Evolutionary conservation across 306 rosid genomes (phyloP).

Genomic region (Begonia masoniana): DNA sequence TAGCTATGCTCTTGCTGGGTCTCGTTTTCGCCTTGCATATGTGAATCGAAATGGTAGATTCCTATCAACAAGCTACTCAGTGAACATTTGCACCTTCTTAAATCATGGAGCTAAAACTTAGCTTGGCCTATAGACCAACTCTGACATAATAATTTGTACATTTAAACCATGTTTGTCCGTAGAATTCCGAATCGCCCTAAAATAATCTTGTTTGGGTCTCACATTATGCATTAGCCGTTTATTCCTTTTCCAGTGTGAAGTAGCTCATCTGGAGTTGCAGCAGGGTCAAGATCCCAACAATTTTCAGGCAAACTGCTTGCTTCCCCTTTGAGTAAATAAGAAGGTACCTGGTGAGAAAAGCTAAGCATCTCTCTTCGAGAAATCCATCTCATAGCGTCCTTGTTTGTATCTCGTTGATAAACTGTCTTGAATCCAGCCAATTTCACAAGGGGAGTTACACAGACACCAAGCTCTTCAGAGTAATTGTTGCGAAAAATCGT

Average conservation of each 20-base stretch:
- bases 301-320: slow-evolving; percentile 46
- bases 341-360: slow-evolving; percentile 96
- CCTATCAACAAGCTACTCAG: slow-evolving; percentile 1
- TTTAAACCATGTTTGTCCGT: slow-evolving; percentile 41
- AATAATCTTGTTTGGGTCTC: slow-evolving; percentile 19
- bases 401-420: slow-evolving; percentile 49
- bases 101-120: slow-evolving; percentile 40
- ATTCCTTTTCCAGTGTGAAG: slow-evolving; percentile 55
- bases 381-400: slow-evolving; percentile 62
- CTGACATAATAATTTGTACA: slow-evolving; percentile 53
- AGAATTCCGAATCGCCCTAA: slow-evolving; percentile 3
- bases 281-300: slow-evolving; percentile 98
- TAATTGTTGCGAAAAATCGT: too few species aligned
- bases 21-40: too few species aligned
- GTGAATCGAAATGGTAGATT: too few species aligned
- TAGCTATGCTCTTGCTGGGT: too few species aligned
- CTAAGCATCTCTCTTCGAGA: slow-evolving; percentile 74
- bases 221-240: slow-evolving; percentile 4
- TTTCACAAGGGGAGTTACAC: slow-evolving; percentile 73
- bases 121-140: slow-evolving; percentile 45
- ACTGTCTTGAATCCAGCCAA: slow-evolving; percentile 82
- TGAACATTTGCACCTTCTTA: slow-evolving; percentile 27
- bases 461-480: slow-evolving; percentile 84
- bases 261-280: slow-evolving; percentile 95
- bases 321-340: slow-evolving; percentile 61